phyloP scores from a whole-genome alignment of 495 filamentous ascomycete species.

The Terfezia claveryi region DNA sequence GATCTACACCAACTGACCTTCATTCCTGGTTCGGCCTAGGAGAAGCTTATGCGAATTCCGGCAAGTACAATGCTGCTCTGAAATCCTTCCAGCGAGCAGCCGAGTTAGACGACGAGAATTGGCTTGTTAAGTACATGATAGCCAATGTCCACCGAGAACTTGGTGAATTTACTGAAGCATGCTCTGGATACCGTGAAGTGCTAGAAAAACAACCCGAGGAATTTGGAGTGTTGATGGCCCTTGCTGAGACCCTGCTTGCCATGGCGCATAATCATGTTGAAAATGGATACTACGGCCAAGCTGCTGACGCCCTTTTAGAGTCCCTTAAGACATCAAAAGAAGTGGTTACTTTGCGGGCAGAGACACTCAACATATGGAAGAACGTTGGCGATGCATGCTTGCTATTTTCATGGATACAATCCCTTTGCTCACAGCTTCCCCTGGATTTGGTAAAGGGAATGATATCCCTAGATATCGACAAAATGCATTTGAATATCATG shows the following conservation, averaged over 20 bases:
- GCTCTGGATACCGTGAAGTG: slow-evolving; percentile 50
- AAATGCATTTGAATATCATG: slow-evolving; percentile 36
- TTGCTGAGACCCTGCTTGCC: slow-evolving; percentile 72
- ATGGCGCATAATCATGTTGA: slow-evolving; percentile 55
- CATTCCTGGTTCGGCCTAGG: slow-evolving; percentile 91
- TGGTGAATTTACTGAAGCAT: slow-evolving; percentile 66
- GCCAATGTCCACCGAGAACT: slow-evolving; percentile 84
- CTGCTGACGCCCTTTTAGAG: slow-evolving; percentile 40
- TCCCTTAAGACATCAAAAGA: slow-evolving; percentile 33
- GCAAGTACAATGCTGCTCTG: slow-evolving; percentile 74
- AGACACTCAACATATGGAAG: slow-evolving; percentile 91
- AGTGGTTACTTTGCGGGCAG: slow-evolving; percentile 29
- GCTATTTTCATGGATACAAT: slow-evolving; percentile 56
- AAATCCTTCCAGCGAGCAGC: slow-evolving; percentile 69
- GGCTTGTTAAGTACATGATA: slow-evolving; percentile 95
- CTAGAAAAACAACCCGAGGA: slow-evolving; percentile 43
- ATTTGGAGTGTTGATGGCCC: slow-evolving; percentile 63
- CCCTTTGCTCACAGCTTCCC: slow-evolving; percentile 37
- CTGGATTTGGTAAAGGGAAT: slow-evolving; percentile 30
- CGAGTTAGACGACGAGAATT: slow-evolving; percentile 36
- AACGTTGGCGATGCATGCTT: slow-evolving; percentile 73
- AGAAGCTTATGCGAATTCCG: slow-evolving; percentile 87
- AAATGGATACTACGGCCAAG: slow-evolving; percentile 61
- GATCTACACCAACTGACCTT: slow-evolving; percentile 65
- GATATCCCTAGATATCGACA: slow-evolving; percentile 29